Conservation (phyloP, 2,329 filamentous ascomycete species). For the Ophiostoma sp. region DNA sequence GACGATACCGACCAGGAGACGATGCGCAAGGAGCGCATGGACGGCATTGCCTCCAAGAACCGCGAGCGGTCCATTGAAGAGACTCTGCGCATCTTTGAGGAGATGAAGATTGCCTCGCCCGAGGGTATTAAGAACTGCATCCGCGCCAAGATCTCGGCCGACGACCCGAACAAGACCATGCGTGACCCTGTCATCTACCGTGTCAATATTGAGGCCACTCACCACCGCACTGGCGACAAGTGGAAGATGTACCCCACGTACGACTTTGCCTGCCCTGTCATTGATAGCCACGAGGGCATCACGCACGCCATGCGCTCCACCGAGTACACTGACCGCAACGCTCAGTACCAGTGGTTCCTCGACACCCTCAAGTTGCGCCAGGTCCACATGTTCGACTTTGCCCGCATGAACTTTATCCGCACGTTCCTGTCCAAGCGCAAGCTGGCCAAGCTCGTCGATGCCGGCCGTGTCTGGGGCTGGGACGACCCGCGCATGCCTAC, state of each 20-base stretch:
- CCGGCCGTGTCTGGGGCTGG: constrained; percentile 74
- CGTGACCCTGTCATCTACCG: constrained; percentile 96
- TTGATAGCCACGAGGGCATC: constrained; percentile 75
- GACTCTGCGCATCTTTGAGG: constrained; percentile 77
- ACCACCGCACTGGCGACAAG: constrained; percentile 71
- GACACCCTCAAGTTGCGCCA: constrained; percentile 66
- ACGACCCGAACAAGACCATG: constrained; percentile 92
- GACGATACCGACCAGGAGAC: constrained; percentile 89
- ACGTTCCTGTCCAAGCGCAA: constrained; percentile 84
- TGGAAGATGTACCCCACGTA: constrained; percentile 89
- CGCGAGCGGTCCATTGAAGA: constrained; percentile 76
- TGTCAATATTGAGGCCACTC: constrained; percentile 57
- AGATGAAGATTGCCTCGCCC: constrained; percentile 74
- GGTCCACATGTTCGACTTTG: constrained; percentile 82
- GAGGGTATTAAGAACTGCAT: constrained; percentile 85
- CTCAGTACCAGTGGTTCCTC: constrained; percentile 82
- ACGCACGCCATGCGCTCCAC: constrained; percentile 79
- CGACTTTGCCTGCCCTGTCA: constrained; percentile 77
- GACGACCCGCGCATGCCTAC: constrained; percentile 85
- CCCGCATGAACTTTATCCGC: constrained; percentile 75
- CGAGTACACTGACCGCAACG: constrained; percentile 78
- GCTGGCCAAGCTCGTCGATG: constrained; percentile 74
- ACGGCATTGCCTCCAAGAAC: constrained; percentile 74
- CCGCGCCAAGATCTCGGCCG: constrained; percentile 85
- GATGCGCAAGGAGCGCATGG: constrained; percentile 79